Evolutionary conservation across 345 rosid species (phyloP), one percentile per base, ranked within the genome.

Genomic region (Gynandropsis gynandra): DNA sequence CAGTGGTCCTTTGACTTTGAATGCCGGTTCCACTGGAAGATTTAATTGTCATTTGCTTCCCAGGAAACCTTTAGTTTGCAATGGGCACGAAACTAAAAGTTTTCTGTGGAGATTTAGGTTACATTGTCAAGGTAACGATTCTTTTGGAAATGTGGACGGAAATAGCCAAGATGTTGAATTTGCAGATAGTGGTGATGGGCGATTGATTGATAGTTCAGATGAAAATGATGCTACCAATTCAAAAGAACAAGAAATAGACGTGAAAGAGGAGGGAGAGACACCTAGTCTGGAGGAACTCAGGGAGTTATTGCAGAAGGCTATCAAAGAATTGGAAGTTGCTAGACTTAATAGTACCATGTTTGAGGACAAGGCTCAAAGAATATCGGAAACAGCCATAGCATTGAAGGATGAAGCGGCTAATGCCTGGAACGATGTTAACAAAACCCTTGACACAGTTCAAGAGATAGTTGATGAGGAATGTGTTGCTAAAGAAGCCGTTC

Each of bases 311-410:
- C 78, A 65, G 49, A 82, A 67, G 69, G 81, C 92, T 12, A 42
- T 34, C 54, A 76, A 64, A 61, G 98, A 87, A 35, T 50, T 90
- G 72, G 95, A 80, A 59, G 84, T 75, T 78, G 95, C 92, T 18
- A 63, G 72, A 54, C 69, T 80, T 57, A 90, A 87, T 53, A 84
- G 96, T 52, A 67, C 77, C 38, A 59, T 79, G 69, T 90, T 84
- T 49, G 96, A 90, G 77, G 95, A 87, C 50, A 87, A 80, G 73
- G 96, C 96, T 50, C 95, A 82, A 62, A 61, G 72, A 41, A 77
- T 87, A 56, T 82, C 98, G 7, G 96, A 90, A 75, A 52, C 77
- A 62, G 95, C 96, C 7, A 87, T 90, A 33, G 79, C 92, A 10
- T 71, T 77, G 71, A 87, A 87, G 73, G 98, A 90, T 40, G 75